phyloP scores from a whole-genome alignment of 2,329 filamentous ascomycete genomes.

The Elsinoe ampelina region DNA sequence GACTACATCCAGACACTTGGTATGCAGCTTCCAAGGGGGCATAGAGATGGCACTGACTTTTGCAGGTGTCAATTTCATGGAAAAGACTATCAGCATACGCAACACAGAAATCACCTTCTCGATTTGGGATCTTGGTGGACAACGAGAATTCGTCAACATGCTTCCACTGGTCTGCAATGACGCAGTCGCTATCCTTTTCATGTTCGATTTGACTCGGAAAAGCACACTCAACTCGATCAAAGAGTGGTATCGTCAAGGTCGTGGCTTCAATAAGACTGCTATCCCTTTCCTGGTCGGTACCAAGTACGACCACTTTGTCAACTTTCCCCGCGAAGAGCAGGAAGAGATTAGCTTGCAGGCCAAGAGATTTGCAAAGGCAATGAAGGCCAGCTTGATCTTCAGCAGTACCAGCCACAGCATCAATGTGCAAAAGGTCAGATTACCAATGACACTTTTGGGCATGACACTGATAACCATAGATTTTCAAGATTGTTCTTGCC shows the following conservation, averaged over 20 bases:
- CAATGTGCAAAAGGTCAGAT: constrained; percentile 87
- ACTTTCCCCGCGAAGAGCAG: constrained; percentile 93
- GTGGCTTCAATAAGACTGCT: constrained; percentile 99
- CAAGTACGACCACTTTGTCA: constrained; percentile 99
- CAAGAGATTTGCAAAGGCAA: constrained; percentile 91
- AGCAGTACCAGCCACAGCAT: constrained; percentile 99
- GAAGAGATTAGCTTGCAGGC: constrained; percentile 98
- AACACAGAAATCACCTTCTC: constrained; percentile 99
- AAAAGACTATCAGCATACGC: constrained; percentile 98
- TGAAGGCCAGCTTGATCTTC: constrained; percentile 96
- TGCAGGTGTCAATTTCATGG: constrained; percentile 95
- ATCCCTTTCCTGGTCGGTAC: constrained; percentile 96
- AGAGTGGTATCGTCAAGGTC: constrained; percentile 96
- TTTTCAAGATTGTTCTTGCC: constrained; percentile 98
- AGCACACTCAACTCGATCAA: constrained; percentile 99
- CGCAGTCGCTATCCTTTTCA: constrained; percentile 95
- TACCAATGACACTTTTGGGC: background rate
- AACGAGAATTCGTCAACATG: constrained; percentile 99
- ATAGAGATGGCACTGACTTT: constrained; percentile 17
- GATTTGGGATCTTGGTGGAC: constrained; percentile 96
- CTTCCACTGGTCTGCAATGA: constrained; percentile 98
- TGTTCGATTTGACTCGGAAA: constrained; percentile 98
- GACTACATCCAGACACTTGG: constrained; percentile 97
- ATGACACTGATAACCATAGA: constrained; percentile 45
- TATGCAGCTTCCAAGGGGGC: constrained; percentile 28